Evolutionary conservation across 805 yeast species (phyloP), one percentile per base, ranked within the genome.

Genomic region (Lipomyces orientalis): DNA sequence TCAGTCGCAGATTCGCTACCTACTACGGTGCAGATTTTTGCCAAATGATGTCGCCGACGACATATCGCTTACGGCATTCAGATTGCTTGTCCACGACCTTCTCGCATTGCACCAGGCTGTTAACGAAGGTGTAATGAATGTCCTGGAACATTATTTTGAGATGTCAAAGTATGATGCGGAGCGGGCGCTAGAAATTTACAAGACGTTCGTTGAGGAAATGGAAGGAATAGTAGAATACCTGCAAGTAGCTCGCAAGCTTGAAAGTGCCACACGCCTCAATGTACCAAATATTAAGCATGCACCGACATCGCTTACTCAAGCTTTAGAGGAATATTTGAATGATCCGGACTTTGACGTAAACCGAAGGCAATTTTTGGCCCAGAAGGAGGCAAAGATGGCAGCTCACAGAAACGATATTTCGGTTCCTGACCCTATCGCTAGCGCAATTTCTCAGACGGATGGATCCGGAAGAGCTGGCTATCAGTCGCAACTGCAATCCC

Each of bases 211-310:
- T 52, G 89, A 87, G 67, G 87, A 92, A 76, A 95, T 98, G 2
- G 88, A 88, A 63, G 89, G 88, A 75, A 98, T 94, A 9, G 95
- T 95, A 35, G 89, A 88, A 73, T 95, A 90, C 78, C 83, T 95
- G 75, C 87, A 96, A 74, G 87, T 90, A 16, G 99, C 98, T 4
- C 94, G 95, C 76, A 92, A 90, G 77, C 82, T 91, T 71, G 97
- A 91, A 78, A 86, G 88, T 75, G 86, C 93, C 12, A 93, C 98
- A 2, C 93, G 93, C 74, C 81, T 94, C 71, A 93, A 89, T 74
- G 97, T 95, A 43, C 99, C 99, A 49, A 93, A 97, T 14, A 93
- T 95, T 69, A 91, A 91, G 76, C 99, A 95, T 79, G 98, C 98
- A 1, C 98, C 98, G 29, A 93, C 98, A 1, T 95, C 97, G 33